phyloP scores from a whole-genome alignment of 139 green algal genomes.

The Dunaliella primolecta region DNA sequence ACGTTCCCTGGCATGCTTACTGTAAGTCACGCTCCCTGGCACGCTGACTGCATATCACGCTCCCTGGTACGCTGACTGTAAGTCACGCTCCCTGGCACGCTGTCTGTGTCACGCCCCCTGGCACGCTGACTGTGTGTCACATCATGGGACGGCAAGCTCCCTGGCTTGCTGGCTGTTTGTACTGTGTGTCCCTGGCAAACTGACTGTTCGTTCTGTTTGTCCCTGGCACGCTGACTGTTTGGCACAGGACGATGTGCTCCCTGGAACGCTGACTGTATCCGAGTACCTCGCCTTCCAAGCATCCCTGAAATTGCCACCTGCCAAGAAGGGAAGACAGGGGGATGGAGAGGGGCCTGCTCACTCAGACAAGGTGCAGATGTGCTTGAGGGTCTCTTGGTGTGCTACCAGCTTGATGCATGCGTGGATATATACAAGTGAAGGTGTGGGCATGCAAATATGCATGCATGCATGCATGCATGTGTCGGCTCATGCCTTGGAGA shows the following conservation, averaged over 20 bases:
- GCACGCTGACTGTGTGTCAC: background rate
- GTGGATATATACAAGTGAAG: too few species aligned
- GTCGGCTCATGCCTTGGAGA: too few species aligned
- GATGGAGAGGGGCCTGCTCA: background rate
- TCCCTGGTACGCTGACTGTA: background rate
- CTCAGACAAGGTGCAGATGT: background rate
- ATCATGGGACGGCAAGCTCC: too few species aligned
- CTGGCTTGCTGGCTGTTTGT: background rate
- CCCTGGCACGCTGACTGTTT: conserved; percentile 16
- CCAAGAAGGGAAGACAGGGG: background rate
- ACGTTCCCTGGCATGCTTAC: background rate
- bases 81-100: background rate
- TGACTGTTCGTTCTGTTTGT: conserved; percentile 15
- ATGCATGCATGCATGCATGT: too few species aligned
- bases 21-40: too few species aligned
- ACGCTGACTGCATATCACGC: too few species aligned
- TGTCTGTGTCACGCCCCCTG: background rate
- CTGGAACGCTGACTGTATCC: conserved; percentile 57
- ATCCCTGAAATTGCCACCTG: conserved; percentile 40
- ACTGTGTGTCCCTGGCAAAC: too few species aligned
- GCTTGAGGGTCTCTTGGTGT: background rate
- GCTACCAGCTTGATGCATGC: too few species aligned
- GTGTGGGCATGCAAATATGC: background rate
- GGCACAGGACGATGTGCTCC: conserved; percentile 63
- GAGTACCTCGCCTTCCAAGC: conserved; percentile 66